Conservation (phyloP, 139 green algal genomes). For the Axilococcus clingmanii region DNA sequence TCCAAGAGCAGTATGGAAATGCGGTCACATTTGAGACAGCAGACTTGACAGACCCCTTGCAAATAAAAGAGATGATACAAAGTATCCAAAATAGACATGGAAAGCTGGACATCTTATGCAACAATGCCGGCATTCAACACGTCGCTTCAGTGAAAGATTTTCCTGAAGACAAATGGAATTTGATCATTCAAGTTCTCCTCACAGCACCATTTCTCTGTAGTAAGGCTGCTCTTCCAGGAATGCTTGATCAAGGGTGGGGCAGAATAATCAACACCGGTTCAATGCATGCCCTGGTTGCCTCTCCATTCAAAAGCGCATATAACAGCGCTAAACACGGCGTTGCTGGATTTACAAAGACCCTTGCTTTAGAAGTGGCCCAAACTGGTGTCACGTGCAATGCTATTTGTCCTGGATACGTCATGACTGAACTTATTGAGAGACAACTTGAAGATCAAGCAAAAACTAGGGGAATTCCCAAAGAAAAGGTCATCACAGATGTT, state of each 20-base stretch:
- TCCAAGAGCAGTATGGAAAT: conserved; percentile 26
- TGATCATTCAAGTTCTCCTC: conserved; percentile 65
- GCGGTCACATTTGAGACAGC: conserved; percentile 6
- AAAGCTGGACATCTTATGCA: conserved; percentile 45
- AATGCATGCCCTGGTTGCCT: conserved; percentile 76
- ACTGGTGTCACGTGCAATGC: conserved; percentile 38
- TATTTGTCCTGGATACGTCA: conserved; percentile 18
- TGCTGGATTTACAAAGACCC: conserved; percentile 71
- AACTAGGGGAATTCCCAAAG: conserved; percentile 54
- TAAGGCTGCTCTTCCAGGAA: conserved; percentile 73
- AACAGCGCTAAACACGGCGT: conserved; percentile 87
- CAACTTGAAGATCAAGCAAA: conserved; percentile 60
- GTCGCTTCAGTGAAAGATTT: conserved; percentile 68
- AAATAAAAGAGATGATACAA: conserved; percentile 34
- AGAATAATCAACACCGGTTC: conserved; percentile 81
- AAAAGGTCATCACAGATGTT: conserved; percentile 49
- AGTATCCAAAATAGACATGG: conserved; percentile 24
- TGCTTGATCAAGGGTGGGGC: conserved; percentile 69
- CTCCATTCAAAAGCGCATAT: conserved; percentile 85
- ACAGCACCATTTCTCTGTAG: conserved; percentile 66
- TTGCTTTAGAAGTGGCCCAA: conserved; percentile 61
- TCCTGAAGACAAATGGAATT: conserved; percentile 72
- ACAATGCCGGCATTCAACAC: conserved; percentile 74
- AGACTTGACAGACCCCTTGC: conserved; percentile 4
- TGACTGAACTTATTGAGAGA: conserved; percentile 59